Percentiles rank a stretch among this genome's conserved stretches.
Conservation (phyloP, 2,329 filamentous ascomycete species). For the Rhynchosporium secalis region DNA sequence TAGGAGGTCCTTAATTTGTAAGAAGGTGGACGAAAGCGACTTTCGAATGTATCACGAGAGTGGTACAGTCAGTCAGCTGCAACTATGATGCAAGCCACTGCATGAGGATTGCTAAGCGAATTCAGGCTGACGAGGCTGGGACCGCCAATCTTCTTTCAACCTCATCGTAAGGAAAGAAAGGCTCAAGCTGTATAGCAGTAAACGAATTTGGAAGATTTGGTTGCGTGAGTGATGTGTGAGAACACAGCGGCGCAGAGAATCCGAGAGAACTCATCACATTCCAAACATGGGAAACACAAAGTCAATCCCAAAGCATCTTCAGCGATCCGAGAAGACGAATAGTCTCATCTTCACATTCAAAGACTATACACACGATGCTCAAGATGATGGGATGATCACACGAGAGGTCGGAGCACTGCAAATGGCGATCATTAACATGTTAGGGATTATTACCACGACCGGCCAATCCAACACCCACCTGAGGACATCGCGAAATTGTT, state of each 20-base stretch:
- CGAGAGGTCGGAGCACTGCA: slow-evolving; percentile 12
- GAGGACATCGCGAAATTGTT: slow-evolving; percentile 14
- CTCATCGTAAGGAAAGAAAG: neutral
- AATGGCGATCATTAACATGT: slow-evolving; percentile 11
- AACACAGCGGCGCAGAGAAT: neutral
- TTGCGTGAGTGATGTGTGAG: neutral
- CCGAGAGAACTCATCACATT: neutral
- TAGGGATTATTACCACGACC: slow-evolving; percentile 12
- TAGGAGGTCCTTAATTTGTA: neutral
- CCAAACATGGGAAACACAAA: slow-evolving; percentile 11
- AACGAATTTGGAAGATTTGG: neutral
- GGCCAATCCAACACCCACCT: slow-evolving; percentile 7
- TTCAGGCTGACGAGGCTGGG: slow-evolving; percentile 6
- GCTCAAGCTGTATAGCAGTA: neutral
- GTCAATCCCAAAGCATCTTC: slow-evolving; percentile 15
- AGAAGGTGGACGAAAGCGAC: neutral
- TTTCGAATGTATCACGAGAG: neutral
- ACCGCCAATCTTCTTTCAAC: slow-evolving; percentile 1
- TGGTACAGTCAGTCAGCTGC: slow-evolving; percentile 2
- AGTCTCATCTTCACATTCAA: slow-evolving; percentile 19
- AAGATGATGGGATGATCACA: slow-evolving; percentile 17
- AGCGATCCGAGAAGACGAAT: slow-evolving; percentile 15
- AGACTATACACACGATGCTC: slow-evolving; percentile 19
- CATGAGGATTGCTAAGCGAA: slow-evolving; percentile 7
- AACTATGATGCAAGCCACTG: slow-evolving; percentile 9